Base-by-base conservation (phyloP, 2,329 filamentous ascomycete species). In the Cladophialophora immunda region DNA sequence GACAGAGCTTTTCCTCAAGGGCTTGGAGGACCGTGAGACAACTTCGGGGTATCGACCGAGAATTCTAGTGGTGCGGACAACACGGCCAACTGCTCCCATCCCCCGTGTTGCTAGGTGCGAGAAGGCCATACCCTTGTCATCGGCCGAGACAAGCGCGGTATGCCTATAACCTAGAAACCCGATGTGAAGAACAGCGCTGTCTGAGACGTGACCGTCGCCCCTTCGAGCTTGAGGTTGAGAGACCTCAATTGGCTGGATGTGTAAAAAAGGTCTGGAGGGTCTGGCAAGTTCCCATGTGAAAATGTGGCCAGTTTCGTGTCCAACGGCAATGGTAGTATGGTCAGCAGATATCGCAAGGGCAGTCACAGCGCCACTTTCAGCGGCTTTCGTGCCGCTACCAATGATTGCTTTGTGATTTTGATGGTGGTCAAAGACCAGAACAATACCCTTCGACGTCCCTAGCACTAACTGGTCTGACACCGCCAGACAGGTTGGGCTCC, bases 111-210 rank as follows among this genome's bases (percentile, higher is more conserved):
- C 96, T 9, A 99, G 86, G 79, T 99, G 96, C 2, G 95, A 97
- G 78, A 99, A 99, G 0, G 95, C 94, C 96, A 99, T 99, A 22
- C 96, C 95, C 57, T 88, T 88, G 74, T 97, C 92, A 78, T 99
- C 94, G 2, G 95, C 95, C 3, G 95, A 99, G 11, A 98, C 94
- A 4, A 99, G 84, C 3, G 96, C 95, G 15, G 95, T 99, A 74
- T 95, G 94, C 66, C 96, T 87, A 2, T 92, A 97, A 7, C 94
- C 95, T 5, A 99, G 83, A 76, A 99, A 99, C 0, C 94, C 95
- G n/a, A 99, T 80, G 78, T 99, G 94, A 6, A 95, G 88, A 53
- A 99, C 88, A 2, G 92, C 86, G 34, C 89, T 88, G 67, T 90
- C 91, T 5, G 89, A 85, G 22, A 95, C 81, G 80, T 99, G 95